Evolutionary conservation across 1,284 basidiomycete species (phyloP).

Genomic region (Thelephora terrestris): DNA sequence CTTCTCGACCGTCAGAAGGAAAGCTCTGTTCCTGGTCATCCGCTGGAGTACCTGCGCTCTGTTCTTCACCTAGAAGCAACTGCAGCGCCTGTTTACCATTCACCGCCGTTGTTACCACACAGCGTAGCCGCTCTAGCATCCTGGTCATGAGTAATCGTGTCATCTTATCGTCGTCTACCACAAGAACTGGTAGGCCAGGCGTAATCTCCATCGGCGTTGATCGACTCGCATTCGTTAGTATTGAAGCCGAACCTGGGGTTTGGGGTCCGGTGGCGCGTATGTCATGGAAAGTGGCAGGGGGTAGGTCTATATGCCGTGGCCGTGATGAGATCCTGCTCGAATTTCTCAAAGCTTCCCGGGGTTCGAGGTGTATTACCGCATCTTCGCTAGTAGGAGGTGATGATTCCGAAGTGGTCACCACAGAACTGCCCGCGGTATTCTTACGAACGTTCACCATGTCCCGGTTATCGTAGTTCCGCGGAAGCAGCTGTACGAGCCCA

Average conservation of each 20-base stretch:
- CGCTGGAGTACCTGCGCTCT: background rate
- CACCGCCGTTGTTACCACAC: slow-evolving; percentile 72
- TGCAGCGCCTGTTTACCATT: slow-evolving; percentile 78
- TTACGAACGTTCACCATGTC: too few relatives aligned
- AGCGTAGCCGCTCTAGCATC: slow-evolving; percentile 71
- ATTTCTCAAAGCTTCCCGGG: too few relatives aligned
- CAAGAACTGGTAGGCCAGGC: slow-evolving; percentile 46
- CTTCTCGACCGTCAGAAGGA: slow-evolving; percentile 11
- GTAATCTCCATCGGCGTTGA: slow-evolving; percentile 16
- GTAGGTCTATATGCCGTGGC: too few relatives aligned
- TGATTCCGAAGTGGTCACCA: too few relatives aligned
- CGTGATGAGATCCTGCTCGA: too few relatives aligned
- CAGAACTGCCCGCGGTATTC: too few relatives aligned
- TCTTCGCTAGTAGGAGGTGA: too few relatives aligned
- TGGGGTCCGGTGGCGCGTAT: too few relatives aligned
- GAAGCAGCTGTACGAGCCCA: background rate
- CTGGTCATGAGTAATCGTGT: slow-evolving; percentile 79
- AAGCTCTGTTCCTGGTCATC: background rate
- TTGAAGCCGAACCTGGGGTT: too few relatives aligned
- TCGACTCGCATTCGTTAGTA: too few relatives aligned
- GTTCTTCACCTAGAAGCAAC: slow-evolving; percentile 42
- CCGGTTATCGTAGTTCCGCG: background rate
- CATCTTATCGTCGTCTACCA: slow-evolving; percentile 72
- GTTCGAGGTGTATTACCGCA: too few relatives aligned
- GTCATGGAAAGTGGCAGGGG: too few relatives aligned